These are phyloP conservation scores for Fusarium devonianum DNA, from an alignment of 2,329 filamentous ascomycete genomes.

Conservation along the genomic window DNA sequence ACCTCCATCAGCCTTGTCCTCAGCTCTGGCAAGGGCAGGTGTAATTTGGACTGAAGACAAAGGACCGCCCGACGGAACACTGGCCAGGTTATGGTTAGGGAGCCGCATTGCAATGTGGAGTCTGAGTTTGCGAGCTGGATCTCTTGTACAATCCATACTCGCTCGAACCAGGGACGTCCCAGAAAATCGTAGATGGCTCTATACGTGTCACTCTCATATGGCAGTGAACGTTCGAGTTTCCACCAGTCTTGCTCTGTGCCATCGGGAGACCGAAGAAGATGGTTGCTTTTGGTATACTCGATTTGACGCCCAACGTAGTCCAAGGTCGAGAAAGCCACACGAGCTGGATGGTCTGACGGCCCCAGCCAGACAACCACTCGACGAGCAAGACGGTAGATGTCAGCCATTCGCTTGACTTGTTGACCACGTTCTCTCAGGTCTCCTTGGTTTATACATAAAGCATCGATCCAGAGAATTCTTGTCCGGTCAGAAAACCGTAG, in stretches of 20 bases:
- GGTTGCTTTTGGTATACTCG: neutral
- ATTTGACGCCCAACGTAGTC: neutral
- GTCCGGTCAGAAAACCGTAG: neutral
- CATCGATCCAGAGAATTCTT: neutral
- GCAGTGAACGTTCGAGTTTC: no score
- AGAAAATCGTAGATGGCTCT: no score
- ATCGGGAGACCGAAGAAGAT: neutral
- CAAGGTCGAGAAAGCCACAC: neutral
- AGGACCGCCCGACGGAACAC: no score
- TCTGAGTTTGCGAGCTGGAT: no score
- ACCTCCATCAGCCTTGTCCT: no score
- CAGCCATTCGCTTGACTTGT: neutral
- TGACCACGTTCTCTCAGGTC: neutral
- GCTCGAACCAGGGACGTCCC: no score
- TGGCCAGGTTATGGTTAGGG: no score
- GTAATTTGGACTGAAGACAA: no score
- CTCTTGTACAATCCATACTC: no score
- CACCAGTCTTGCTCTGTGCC: neutral
- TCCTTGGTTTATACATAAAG: constrained; percentile 1
- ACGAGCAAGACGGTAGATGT: neutral
- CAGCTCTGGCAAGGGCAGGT: no score
- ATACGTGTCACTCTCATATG: no score
- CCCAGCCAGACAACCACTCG: neutral
- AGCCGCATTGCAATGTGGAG: no score
- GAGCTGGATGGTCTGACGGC: neutral